Conservation (phyloP, 768 basidiomycete species). For the Xanthoconium purpureum region DNA sequence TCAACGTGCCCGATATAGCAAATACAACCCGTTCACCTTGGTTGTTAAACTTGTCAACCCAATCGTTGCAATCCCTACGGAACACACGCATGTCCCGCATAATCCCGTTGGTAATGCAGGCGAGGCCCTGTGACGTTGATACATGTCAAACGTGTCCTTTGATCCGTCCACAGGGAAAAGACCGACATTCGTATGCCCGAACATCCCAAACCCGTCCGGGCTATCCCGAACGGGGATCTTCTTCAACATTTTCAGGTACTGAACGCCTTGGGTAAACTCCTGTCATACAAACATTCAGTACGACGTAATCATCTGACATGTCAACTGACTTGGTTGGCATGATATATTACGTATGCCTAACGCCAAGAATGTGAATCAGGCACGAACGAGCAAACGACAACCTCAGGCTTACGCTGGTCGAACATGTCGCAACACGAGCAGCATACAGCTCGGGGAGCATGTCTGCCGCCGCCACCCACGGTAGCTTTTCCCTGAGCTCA, state of each 20-base stretch:
- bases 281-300: background rate
- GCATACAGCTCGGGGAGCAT: background rate
- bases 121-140: background rate
- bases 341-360: background rate
- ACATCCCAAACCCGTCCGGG: background rate
- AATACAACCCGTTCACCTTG: background rate
- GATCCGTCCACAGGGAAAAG: background rate
- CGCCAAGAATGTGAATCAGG: background rate
- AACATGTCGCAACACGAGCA: background rate
- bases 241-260: background rate
- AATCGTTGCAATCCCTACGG: background rate
- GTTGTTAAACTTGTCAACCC: background rate
- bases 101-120: background rate
- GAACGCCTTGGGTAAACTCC: background rate
- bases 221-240: background rate
- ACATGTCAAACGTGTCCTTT: background rate
- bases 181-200: background rate
- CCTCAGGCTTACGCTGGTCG: background rate
- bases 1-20: background rate
- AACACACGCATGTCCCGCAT: constrained; percentile 1
- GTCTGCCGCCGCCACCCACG: background rate
- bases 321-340: background rate
- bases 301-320: background rate
- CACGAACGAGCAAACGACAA: no score
- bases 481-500: background rate